phyloP scores from a whole-genome alignment of 2,329 filamentous ascomycete species.

The Diaporthe vaccinii region DNA sequence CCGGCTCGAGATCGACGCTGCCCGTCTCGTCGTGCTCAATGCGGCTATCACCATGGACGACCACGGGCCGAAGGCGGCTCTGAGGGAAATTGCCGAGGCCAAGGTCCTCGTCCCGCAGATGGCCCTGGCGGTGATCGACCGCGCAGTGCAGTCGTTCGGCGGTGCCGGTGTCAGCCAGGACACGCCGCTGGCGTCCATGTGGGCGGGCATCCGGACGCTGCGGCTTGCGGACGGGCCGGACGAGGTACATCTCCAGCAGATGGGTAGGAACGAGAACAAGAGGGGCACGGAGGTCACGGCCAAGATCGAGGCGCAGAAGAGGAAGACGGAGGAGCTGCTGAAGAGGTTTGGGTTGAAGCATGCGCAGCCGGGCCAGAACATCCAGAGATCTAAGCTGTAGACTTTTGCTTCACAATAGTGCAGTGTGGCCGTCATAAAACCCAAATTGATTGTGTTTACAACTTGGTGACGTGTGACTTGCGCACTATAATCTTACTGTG shows the following conservation, averaged over 20 bases:
- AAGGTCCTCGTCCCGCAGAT: slow-evolving; percentile 91
- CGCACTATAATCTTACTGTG: background rate
- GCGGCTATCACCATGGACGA: slow-evolving; percentile 96
- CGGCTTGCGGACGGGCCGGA: slow-evolving; percentile 93
- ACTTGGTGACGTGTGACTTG: background rate
- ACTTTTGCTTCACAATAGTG: background rate
- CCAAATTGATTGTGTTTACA: background rate
- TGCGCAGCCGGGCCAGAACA: slow-evolving; percentile 65
- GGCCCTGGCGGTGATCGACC: slow-evolving; percentile 89
- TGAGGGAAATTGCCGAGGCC: slow-evolving; percentile 94
- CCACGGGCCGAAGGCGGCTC: slow-evolving; percentile 86
- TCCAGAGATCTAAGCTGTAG: slow-evolving; percentile 63
- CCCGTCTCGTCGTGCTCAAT: slow-evolving; percentile 91
- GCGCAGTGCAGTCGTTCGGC: slow-evolving; percentile 92
- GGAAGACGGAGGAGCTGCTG: slow-evolving; percentile 75
- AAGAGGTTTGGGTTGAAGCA: slow-evolving; percentile 65
- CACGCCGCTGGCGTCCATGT: slow-evolving; percentile 89
- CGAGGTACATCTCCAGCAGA: slow-evolving; percentile 90
- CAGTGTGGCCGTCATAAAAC: background rate
- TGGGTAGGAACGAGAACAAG: slow-evolving; percentile 85
- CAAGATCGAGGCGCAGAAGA: slow-evolving; percentile 74
- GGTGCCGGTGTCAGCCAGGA: slow-evolving; percentile 94
- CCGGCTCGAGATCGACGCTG: slow-evolving; percentile 93
- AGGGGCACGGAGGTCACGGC: slow-evolving; percentile 71
- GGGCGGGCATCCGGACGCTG: slow-evolving; percentile 84